Evolutionary conservation across 208 protist species (phyloP), one percentile per base, ranked within the genome.

Genomic region (Trypanosomatidae sp.): DNA sequence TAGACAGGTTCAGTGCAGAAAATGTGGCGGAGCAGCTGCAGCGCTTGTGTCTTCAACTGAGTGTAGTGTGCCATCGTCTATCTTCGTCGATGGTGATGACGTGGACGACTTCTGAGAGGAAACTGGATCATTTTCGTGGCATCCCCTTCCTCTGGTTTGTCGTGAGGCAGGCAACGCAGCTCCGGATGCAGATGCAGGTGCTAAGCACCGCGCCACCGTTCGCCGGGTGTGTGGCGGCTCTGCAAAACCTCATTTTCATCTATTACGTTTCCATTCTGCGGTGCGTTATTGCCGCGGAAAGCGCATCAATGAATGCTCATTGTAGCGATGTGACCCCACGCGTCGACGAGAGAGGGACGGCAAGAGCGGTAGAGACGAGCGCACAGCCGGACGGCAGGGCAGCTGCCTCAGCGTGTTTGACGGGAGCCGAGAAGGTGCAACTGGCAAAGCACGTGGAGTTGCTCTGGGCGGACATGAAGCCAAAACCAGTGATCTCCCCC

Each of bases 381-480:
- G 22, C 60, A 46, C 30, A 25, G 33, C 39, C 39, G 33, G 44
- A 41, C 5, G 28, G 64, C 33, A 30, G 25, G 8, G n/a, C 44
- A 1, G 46, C 64, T 1, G 12, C 64, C 3, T 17, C 28, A 13
- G 25, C 6, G 64, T 53, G n/a, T 50, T 28, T 68, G 2, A 55
- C 50, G 2, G 68, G n/a, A 1, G 68, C 33, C 10, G 68, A 60
- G 19, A 60, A 47, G 28, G 25, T 62, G 22, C 68, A 44, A 13
- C 8, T 72, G 41, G 68, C 53, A 49, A 50, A 25, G 43, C 8
- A 25, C 13, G 36, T 72, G 55, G 68, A 72, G 55, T 2, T 22
- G 25, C 30, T 62, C 0, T 72, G 68, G 68, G 10, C 33, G 68
- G 53, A 60, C 17, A 50, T 72, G 3, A 36, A 72, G 15, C 52